Evolutionary conservation across 352 stramenopile species (phyloP), one percentile per base, ranked within the genome.

Genomic region (Phytophthora podocarpi): DNA sequence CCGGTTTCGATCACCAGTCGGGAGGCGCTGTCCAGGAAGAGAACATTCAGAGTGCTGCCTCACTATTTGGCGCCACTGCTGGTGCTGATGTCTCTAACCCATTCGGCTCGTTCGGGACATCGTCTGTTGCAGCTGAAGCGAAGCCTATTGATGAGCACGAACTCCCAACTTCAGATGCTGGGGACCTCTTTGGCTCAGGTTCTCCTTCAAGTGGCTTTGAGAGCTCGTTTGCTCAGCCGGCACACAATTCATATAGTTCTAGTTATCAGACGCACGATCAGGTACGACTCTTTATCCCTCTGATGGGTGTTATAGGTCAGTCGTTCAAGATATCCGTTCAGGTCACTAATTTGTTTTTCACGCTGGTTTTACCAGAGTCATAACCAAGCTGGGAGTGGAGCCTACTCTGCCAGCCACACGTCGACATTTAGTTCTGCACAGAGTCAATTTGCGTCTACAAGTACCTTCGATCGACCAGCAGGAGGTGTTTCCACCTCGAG

Each of bases 41-140:
- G 15, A 49, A 41, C 2, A 28, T 88, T 26, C 66, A 67, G 9
- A 86, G 68, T 62, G 80, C 84, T 39, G 57, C 74, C 9, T 90
- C 74, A 3, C 70, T 93, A 2, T 93, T 93, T 75, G 81, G 78
- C 31, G 59, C 69, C 10, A 89, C 80, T 16, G 54, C 66, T 41
- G 64, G 62, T 48, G 63, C 59, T 23, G 70, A 81, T 64, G 68
- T 73, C 20, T 55, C 76, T 7, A 89, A 88, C 26, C 78, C 74
- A 20, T 93, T 91, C 35, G 65, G 66, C 21, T 82, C 76, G 11
- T 87, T 81, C 45, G 54, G 59, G 26, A 55, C 58, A 15, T 34
- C 48, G 4, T 23, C 63, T 27, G 40, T 52, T 42, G 26, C 36
- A 49, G 36, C 16, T 27, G 50, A 56, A 48, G 20, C 53, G 7